phyloP scores from a whole-genome alignment of 306 rosid genomes.

The Leucaena leucocephala region DNA sequence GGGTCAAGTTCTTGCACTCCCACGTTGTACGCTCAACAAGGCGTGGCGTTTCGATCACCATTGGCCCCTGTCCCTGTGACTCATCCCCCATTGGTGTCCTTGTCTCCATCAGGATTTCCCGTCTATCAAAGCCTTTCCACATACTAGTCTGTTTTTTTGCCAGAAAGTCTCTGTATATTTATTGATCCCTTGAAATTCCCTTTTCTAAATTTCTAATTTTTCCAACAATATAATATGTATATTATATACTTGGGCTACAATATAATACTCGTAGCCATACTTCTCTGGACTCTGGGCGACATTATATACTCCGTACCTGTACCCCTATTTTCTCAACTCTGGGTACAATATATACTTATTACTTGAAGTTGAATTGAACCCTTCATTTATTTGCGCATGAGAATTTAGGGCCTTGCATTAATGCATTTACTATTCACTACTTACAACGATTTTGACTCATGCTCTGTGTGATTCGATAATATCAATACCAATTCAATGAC shows the following conservation, averaged over 20 bases:
- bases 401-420: neutral
- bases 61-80: neutral
- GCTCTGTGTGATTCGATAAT: neutral
- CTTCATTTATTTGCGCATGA: neutral
- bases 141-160: neutral
- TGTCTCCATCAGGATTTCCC: neutral
- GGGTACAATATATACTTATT: neutral
- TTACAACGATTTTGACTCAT: neutral
- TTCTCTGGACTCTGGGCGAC: neutral
- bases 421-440: neutral
- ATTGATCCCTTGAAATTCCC: neutral
- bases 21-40: neutral
- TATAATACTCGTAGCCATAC: neutral
- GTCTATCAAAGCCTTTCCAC: neutral
- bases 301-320: neutral
- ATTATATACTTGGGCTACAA: no score
- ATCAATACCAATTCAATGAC: neutral
- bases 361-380: neutral
- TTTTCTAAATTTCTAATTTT: neutral
- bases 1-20: neutral
- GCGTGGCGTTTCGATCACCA: neutral
- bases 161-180: neutral
- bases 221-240: neutral
- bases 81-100: neutral
- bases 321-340: neutral